Percentiles rank a stretch among this genome's conserved stretches.
Conservation (phyloP, 805 yeast species). For the Kazachstania africana region DNA sequence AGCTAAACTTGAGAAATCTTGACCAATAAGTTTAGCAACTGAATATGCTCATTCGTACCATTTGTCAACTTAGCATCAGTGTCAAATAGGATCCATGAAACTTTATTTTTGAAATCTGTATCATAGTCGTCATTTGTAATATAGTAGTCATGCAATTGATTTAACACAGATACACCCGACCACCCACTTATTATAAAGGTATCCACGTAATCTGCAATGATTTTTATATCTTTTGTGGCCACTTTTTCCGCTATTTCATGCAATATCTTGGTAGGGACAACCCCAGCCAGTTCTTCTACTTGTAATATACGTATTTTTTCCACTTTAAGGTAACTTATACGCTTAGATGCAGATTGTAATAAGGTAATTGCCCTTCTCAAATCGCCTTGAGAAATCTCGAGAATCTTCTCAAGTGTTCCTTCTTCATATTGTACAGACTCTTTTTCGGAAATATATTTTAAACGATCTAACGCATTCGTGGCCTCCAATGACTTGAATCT, state of each 20-base stretch:
- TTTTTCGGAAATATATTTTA: slow-evolving; percentile 47
- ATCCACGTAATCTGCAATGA: slow-evolving; percentile 34
- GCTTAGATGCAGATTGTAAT: slow-evolving; percentile 70
- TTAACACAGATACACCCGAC: slow-evolving; percentile 63
- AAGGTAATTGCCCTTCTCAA: slow-evolving; percentile 85
- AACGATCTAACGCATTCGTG: slow-evolving; percentile 55
- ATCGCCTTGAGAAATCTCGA: slow-evolving; percentile 78
- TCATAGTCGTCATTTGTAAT: slow-evolving; percentile 41
- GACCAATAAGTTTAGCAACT: slow-evolving; percentile 52
- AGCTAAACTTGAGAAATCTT: slow-evolving; percentile 36
- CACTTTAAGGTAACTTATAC: slow-evolving; percentile 29
- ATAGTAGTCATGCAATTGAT: slow-evolving; percentile 60
- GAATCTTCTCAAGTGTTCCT: slow-evolving; percentile 48
- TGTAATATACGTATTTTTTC: slow-evolving; percentile 32
- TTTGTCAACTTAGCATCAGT: slow-evolving; percentile 64
- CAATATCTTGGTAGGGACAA: slow-evolving; percentile 44
- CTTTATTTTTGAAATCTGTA: slow-evolving; percentile 47
- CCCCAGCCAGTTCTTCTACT: slow-evolving; percentile 67
- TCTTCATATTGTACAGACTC: slow-evolving; percentile 32
- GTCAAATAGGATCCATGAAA: slow-evolving; percentile 57
- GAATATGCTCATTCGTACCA: slow-evolving; percentile 86
- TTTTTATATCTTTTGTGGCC: slow-evolving; percentile 22
- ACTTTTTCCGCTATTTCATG: slow-evolving; percentile 30
- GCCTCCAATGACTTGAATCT: slow-evolving; percentile 73
- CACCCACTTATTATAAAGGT: slow-evolving; percentile 56